Base-by-base conservation (phyloP, 2,329 filamentous ascomycete species). In the Colletotrichum siamense region DNA sequence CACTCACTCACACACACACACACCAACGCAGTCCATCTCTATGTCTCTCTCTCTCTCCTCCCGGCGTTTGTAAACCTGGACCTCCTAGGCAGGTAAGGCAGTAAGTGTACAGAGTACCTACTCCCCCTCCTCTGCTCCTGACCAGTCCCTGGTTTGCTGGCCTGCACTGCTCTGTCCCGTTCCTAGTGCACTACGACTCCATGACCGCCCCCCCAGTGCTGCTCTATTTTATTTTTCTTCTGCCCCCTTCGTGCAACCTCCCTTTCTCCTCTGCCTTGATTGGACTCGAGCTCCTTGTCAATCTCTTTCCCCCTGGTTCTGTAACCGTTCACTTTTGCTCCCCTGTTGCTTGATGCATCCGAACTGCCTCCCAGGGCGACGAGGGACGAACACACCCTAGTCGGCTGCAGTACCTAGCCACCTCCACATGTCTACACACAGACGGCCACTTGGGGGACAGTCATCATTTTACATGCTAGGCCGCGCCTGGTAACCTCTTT, bases 321-420 rank as follows among this genome's bases (percentile, higher is more conserved):
- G 65, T 71, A 77, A 77, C 75, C 49, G 71, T 71, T 75, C 71
- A 28, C 59, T 69, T 75, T 49, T 66, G 34, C 57, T 74, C 59
- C 74, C 74, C 71, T 75, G 71, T 39, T 67, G 67, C 65, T 66
- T 70, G 71, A 69, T 77, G 75, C 75, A 77, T 74, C 75, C 75
- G 71, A 77, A 77, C 73, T 73, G 63, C 63, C 62, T 72, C 63
- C 62, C 52, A 77, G 49, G 55, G 34, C 36, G 64, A 65, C 64
- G 64, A 69, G 65, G 59, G 74, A 76, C 59, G 74, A 75, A 76
- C 74, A 74, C 52, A 71, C 49, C 71, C 75, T 67, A 44, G 75
- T 71, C 61, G 28, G 39, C 57, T 64, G 55, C 73, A 69, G 68
- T 73, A 77, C 73, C 73, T 77, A 77, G 76, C 73, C 68, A 77